Conservation (phyloP, 2,329 filamentous ascomycete genomes). For the Colletotrichum musicola region DNA sequence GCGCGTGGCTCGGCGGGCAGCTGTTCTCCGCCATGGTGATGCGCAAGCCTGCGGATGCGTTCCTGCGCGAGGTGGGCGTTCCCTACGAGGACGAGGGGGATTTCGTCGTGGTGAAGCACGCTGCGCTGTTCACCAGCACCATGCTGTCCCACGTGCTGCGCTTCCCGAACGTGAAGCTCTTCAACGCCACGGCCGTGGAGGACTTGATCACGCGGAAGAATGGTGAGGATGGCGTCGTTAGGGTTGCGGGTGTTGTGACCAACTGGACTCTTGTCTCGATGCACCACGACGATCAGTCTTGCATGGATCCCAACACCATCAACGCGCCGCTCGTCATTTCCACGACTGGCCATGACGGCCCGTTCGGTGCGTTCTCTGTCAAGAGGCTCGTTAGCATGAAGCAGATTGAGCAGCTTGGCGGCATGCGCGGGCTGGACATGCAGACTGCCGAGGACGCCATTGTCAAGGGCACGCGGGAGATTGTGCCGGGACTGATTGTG, state of each 20-base stretch:
- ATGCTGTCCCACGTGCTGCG: conserved; percentile 84
- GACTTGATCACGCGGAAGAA: conserved; percentile 86
- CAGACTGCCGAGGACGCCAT: conserved; percentile 92
- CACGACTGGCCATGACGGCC: conserved; percentile 91
- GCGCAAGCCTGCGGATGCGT: conserved; percentile 90
- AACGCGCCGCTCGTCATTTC: conserved; percentile 90
- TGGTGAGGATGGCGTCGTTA: conserved; percentile 62
- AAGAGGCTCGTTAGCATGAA: conserved; percentile 94
- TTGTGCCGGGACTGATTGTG: conserved; percentile 89
- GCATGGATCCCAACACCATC: conserved; percentile 98
- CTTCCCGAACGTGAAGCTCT: conserved; percentile 94
- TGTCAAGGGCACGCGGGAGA: conserved; percentile 89
- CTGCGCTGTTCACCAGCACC: conserved; percentile 91
- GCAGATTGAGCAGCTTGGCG: conserved; percentile 83
- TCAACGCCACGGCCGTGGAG: conserved; percentile 94
- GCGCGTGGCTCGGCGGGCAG: conserved; percentile 93
- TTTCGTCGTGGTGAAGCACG: conserved; percentile 94
- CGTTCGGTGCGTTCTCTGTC: conserved; percentile 90
- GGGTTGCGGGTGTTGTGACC: conserved; percentile 90
- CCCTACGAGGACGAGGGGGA: conserved; percentile 84
- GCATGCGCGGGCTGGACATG: conserved; percentile 96
- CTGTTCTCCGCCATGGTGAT: conserved; percentile 97
- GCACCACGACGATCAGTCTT: conserved; percentile 89
- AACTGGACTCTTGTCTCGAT: conserved; percentile 95
- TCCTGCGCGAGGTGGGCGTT: conserved; percentile 84